Base-by-base conservation (phyloP, 768 basidiomycete genomes). In the Lactarius psammicola region DNA sequence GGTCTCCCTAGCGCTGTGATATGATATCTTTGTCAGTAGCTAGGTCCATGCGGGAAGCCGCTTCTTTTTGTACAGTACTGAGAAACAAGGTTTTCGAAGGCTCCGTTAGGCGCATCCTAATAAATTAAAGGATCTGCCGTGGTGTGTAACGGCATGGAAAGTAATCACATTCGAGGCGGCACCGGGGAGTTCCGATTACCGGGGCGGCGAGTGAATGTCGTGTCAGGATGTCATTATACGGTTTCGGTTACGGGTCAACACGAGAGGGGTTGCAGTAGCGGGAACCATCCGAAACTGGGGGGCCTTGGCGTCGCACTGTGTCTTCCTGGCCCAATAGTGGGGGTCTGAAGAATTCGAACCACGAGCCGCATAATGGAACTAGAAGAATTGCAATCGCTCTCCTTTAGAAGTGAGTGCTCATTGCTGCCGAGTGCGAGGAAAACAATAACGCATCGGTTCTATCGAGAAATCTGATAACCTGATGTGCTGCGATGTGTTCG, bases 161-260 rank as follows among this genome's bases (percentile, higher is more conserved):
- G 54, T 3, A 49, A 64, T 64, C 36, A 9, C 26, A 23, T 57
- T 6, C 42, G 20, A 23, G 23, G 44, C 42, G 59, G 64, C 20
- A 56, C 23, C 59, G 60, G 42, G 28, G 34, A 56, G 8, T 31
- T 2, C 31, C 51, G 38, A 51, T 20, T 8, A 36, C 23, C 51
- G 64, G 31, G 23, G 46, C 23, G 46, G 46, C 11, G 46, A 42
- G 23, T 40, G 55, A 38, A 56, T 49, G 23, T 23, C 18, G 20
- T 60, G 64, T 56, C 33, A 46, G 26, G 26, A 65, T 65, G 64
- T 56, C 60, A 23, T 65, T 65, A 61, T 60, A 33, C 18, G 15
- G 3, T 38, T 61, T 38, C 1, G 31, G 30, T 28, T 57, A 63
- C 55, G 31, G 30, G 18, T 30, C 42, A 42, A 34, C 55, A 20